Percentiles rank a stretch among this genome's conserved stretches.
Evolutionary conservation across 352 stramenopile genomes (phyloP).

Genomic region (Globisporangium middletonii): DNA sequence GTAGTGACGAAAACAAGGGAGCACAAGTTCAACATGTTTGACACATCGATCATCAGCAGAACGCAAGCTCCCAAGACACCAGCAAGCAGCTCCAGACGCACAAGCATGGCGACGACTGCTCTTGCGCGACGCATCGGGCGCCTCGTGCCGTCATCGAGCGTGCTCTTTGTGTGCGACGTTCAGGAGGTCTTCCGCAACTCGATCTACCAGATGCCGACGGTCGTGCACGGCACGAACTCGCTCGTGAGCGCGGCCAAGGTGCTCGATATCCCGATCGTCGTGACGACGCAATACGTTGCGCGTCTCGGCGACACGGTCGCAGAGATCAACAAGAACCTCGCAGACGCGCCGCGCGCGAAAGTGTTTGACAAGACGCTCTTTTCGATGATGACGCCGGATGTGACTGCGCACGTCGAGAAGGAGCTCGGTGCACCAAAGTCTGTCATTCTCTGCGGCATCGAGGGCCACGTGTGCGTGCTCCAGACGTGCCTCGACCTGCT

Average conservation of each 20-base stretch:
- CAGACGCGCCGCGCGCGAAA: constrained; percentile 32
- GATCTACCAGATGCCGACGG: constrained; percentile 91
- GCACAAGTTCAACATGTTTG: constrained; percentile 6
- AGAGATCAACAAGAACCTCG: constrained; percentile 63
- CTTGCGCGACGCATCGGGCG: constrained; percentile 26
- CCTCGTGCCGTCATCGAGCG: constrained; percentile 57
- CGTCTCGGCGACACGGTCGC: constrained; percentile 89
- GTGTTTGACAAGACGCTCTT: constrained; percentile 98
- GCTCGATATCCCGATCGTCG: constrained; percentile 90
- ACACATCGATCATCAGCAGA: background rate
- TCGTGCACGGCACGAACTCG: constrained; percentile 80
- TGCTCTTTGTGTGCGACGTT: constrained; percentile 96
- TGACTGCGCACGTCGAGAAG: constrained; percentile 67
- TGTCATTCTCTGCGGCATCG: constrained; percentile 96
- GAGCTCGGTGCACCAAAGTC: constrained; percentile 54
- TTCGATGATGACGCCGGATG: constrained; percentile 96
- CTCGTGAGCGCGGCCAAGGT: constrained; percentile 69
- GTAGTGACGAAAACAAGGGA: background rate
- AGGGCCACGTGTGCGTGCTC: constrained; percentile 93
- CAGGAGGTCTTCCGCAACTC: constrained; percentile 95
- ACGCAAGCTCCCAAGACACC: background rate
- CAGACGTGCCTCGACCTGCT: constrained; percentile 97
- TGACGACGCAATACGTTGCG: constrained; percentile 96
- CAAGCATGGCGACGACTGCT: background rate
- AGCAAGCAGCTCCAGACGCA: background rate